Conservation (phyloP, 2,329 filamentous ascomycete genomes). For the Calonectria ilicicola region DNA sequence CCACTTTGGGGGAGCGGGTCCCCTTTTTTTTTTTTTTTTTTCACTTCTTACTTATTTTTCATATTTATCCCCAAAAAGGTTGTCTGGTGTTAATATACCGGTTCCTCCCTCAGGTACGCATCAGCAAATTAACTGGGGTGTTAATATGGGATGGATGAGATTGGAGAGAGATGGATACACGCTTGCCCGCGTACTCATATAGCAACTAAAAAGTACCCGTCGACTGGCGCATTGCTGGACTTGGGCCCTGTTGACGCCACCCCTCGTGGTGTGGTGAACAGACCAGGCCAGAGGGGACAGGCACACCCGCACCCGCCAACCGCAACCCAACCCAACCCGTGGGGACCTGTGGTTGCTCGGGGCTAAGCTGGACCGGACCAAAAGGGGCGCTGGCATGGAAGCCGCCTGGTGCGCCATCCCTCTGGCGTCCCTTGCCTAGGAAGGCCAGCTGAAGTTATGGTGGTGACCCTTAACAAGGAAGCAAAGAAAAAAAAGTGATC, state of each 20-base stretch:
- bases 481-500: background rate
- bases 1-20: background rate
- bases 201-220: background rate
- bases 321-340: background rate
- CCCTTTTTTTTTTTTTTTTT: background rate
- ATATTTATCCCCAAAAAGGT: background rate
- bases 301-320: constrained; percentile 1
- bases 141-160: constrained; percentile 11
- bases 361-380: background rate
- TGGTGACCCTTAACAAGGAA: background rate
- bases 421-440: background rate
- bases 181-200: background rate
- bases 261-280: constrained; percentile 5
- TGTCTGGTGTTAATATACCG: background rate
- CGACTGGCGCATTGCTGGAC: background rate
- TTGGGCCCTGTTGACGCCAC: background rate
- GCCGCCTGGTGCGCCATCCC: background rate
- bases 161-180: background rate
- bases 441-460: background rate
- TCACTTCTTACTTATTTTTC: background rate
- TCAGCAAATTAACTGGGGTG: constrained; percentile 2
- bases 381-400: constrained; percentile 6
- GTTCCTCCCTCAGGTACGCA: constrained; percentile 6
- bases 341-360: constrained; percentile 1
- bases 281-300: background rate